phyloP scores from a whole-genome alignment of 768 basidiomycete genomes.

The Dacryopinax primogenitus region DNA sequence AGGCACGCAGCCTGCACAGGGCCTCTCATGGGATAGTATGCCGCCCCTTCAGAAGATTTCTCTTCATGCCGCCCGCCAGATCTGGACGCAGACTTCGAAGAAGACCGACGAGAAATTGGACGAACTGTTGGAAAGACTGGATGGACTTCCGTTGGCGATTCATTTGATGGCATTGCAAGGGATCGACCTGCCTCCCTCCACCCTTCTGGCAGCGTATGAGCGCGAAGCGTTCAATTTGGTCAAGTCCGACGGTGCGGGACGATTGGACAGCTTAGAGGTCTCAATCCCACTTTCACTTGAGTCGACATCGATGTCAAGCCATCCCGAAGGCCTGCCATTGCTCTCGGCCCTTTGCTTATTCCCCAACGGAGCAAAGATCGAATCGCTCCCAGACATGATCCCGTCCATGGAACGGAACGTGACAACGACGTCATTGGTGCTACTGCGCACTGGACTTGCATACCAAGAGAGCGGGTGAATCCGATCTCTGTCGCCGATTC shows the following conservation, averaged over 20 bases:
- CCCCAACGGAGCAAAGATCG: slow-evolving; percentile 19
- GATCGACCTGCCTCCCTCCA: not conserved
- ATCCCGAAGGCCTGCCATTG: slow-evolving; percentile 19
- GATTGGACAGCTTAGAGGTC: slow-evolving; percentile 18
- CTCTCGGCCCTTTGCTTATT: slow-evolving; percentile 22
- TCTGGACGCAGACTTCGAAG: slow-evolving; percentile 22
- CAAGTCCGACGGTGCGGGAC: not conserved
- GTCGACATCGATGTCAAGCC: slow-evolving; percentile 17
- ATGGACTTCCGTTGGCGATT: not conserved
- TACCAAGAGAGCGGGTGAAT: not conserved
- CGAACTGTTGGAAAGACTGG: not conserved
- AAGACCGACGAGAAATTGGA: slow-evolving; percentile 12
- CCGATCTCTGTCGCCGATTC: not conserved
- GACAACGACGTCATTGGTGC: not conserved
- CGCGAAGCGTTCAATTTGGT: not conserved
- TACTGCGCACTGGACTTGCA: not conserved
- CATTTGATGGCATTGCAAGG: not conserved
- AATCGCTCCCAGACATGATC: not conserved
- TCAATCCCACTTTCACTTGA: slow-evolving; percentile 21
- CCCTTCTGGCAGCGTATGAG: not conserved
- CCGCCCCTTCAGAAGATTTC: not conserved
- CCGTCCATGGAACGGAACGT: not conserved
- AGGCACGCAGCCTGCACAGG: not conserved
- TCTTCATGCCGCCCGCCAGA: slow-evolving; percentile 18
- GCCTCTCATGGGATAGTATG: slow-evolving; percentile 9